phyloP scores from a whole-genome alignment of 192 early-diverging fungal genomes.

The Linnemannia elongata region DNA sequence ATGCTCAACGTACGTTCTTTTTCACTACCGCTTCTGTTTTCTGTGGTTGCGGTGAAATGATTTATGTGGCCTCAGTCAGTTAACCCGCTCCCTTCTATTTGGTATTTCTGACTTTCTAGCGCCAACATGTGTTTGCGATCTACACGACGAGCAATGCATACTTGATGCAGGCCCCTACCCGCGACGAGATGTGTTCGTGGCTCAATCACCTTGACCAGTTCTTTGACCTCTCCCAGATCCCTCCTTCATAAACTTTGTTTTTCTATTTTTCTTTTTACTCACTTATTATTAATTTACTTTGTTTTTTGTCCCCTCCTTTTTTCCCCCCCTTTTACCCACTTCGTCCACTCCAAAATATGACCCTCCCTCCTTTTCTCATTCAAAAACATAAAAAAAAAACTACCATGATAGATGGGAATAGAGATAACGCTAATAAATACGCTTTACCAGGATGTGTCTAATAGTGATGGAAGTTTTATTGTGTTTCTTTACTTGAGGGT shows the following conservation, averaged over 20 bases:
- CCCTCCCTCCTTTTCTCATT: neutral
- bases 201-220: constrained; percentile 46
- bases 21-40: neutral
- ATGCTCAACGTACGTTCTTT: constrained; percentile 65
- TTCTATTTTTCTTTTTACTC: neutral
- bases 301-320: neutral
- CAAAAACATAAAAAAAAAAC: no score
- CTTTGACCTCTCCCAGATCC: constrained; percentile 51
- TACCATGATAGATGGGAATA: no score
- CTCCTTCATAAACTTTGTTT: neutral
- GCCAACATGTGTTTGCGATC: constrained; percentile 76
- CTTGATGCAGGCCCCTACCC: constrained; percentile 72
- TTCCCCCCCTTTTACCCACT: neutral
- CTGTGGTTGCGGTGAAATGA: no score
- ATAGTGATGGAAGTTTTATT: no score
- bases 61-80: neutral
- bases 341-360: neutral
- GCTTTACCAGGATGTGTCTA: no score
- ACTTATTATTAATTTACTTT: neutral
- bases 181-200: constrained; percentile 70
- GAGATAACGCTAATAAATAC: no score
- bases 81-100: neutral
- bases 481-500: constrained; percentile 20
- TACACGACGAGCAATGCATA: constrained; percentile 76
- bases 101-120: constrained; percentile 47